These are phyloP conservation scores for Populus tomentosa DNA, from an alignment of 441 rosid species.

Conservation along the genomic window DNA sequence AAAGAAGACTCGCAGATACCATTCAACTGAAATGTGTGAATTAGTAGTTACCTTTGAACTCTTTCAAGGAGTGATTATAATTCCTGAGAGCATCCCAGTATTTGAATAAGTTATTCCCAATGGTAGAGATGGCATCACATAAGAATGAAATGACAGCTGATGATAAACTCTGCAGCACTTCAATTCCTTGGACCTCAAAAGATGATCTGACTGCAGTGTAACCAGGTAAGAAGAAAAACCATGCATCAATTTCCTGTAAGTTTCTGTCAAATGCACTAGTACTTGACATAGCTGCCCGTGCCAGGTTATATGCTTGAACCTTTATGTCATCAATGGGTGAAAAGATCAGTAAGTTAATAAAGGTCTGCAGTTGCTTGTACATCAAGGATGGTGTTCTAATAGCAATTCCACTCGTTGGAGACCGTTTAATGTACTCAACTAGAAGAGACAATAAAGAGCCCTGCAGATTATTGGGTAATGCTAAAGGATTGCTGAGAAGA, in stretches of 20 bases:
- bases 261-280: slow-evolving; percentile 91
- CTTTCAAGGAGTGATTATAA: slow-evolving; percentile 34
- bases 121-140: slow-evolving; percentile 71
- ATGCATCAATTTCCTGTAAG: slow-evolving; percentile 56
- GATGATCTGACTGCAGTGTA: slow-evolving; percentile 35
- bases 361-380: slow-evolving; percentile 72
- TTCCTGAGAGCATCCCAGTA: slow-evolving; percentile 63
- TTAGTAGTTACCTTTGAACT: slow-evolving; percentile 41
- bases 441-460: slow-evolving; percentile 63
- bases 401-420: slow-evolving; percentile 43
- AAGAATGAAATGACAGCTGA: slow-evolving; percentile 64
- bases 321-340: slow-evolving; percentile 50
- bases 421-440: slow-evolving; percentile 53
- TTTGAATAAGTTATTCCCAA: slow-evolving; percentile 82
- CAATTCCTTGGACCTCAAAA: slow-evolving; percentile 34
- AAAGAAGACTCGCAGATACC: not conserved
- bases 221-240: slow-evolving; percentile 79
- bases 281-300: slow-evolving; percentile 74
- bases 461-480: slow-evolving; percentile 53
- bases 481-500: slow-evolving; percentile 48
- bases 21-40: slow-evolving; percentile 16
- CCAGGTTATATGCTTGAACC: slow-evolving; percentile 61
- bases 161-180: slow-evolving; percentile 55
- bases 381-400: slow-evolving; percentile 54
- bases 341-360: slow-evolving; percentile 56